Evolutionary conservation across 1,284 basidiomycete genomes (phyloP), one percentile per base, ranked within the genome.

Genomic region (Sanghuangporus sanghuang): DNA sequence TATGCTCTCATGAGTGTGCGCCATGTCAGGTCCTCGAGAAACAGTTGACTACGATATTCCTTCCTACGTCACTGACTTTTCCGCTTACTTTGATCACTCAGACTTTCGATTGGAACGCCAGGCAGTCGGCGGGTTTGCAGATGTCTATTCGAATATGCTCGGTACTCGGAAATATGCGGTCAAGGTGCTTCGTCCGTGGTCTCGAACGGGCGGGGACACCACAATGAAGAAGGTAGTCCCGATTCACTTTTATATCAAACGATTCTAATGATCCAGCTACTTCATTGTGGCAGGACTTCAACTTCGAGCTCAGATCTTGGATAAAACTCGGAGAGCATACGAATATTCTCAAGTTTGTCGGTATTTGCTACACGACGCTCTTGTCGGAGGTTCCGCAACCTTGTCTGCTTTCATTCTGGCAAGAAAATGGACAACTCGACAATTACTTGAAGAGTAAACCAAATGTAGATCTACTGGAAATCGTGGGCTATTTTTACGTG

Each of bases 391-490:
- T 12, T 8, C 46, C 36, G 2, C 63, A 60, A 48, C 55, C 55
- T 8, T 36, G 57, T 32, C 56, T 65, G 38, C 39, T 65, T 21
- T 67, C 64, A 8, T 46, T 18, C 2, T 65, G 57, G 56, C 57
- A 65, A 42, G 46, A 49, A 8, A 63, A 61, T 11, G 60, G 61
- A 5, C 38, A 61, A 9, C 18, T 65, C 7, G 42, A 21, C 16
- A 5, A 54, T 35, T 67, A 63, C 40, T 21, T 66, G 4, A 49
- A 57, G 12, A 21, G 39, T 8, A 44, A 38, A 2, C 58, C 58
- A 9, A 38, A 64, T 21, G 46, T 40, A n/a, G 59, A 66, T 38
- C 36, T 65, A 14, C 12, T 57, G 8, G 18, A 14, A 14, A 57
- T 64, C 18, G 59, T 61, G 49, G 18, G 58, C 35, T 18, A n/a